Evolutionary conservation across 106 monocot species (phyloP).

Genomic region (Acorus gramineus): DNA sequence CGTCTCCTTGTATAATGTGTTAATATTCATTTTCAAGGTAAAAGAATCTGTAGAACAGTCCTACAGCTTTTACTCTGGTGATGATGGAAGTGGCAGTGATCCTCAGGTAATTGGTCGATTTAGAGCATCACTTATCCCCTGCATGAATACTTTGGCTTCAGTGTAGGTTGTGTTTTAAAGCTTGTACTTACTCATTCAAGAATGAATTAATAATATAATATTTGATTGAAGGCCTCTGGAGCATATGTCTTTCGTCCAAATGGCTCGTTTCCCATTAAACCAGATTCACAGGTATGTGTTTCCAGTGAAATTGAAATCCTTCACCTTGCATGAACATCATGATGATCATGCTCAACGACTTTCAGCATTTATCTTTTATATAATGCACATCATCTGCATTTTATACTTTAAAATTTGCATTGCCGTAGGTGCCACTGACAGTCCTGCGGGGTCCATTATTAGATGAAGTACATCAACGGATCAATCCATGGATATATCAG

Average conservation of each 20-base stretch:
- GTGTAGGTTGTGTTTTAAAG: background rate
- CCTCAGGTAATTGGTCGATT: slow-evolving; percentile 45
- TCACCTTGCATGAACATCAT: too few species aligned
- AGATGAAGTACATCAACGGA: slow-evolving; percentile 93
- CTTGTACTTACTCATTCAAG: background rate
- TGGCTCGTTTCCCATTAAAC: slow-evolving; percentile 46
- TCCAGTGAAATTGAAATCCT: too few species aligned
- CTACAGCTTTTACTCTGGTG: slow-evolving; percentile 69
- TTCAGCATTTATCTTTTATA: too few species aligned
- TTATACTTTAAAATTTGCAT: background rate
- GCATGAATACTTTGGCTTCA: too few species aligned
- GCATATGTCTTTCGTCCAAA: slow-evolving; percentile 97
- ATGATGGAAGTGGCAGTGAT: slow-evolving; percentile 51
- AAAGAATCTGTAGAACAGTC: slow-evolving; percentile 47
- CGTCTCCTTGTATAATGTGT: background rate
- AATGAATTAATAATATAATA: background rate
- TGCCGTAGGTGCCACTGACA: slow-evolving; percentile 43
- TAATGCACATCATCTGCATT: too few species aligned
- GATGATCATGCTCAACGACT: too few species aligned
- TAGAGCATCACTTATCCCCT: background rate
- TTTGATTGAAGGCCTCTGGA: slow-evolving; percentile 69
- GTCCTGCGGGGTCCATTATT: slow-evolving; percentile 69
- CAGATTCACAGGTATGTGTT: slow-evolving; percentile 40
- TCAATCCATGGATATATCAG: slow-evolving; percentile 99
- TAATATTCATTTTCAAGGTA: slow-evolving; percentile 35